Evolutionary conservation across 345 rosid genomes (phyloP).

Genomic region (Physaria fendleri): DNA sequence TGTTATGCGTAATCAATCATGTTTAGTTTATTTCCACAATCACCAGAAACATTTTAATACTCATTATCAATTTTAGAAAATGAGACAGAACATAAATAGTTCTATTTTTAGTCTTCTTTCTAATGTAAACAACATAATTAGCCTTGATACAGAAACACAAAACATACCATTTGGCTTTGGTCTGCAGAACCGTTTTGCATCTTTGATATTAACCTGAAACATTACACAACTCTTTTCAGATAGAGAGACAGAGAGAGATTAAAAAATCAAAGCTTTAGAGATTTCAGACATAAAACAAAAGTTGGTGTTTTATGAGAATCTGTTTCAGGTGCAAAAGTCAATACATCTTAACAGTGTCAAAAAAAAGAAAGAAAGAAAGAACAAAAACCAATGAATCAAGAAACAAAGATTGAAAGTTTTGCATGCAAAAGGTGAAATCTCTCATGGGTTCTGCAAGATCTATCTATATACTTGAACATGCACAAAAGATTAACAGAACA

Average conservation of each 20-base stretch:
- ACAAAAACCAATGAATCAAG: no score
- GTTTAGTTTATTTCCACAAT: neutral
- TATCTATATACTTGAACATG: slow-evolving; percentile 14
- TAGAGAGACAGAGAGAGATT: no score
- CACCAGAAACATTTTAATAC: neutral
- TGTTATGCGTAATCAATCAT: neutral
- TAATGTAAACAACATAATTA: neutral
- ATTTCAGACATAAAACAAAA: slow-evolving; percentile 1
- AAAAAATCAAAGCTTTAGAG: neutral
- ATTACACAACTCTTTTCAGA: neutral
- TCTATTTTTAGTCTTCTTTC: neutral
- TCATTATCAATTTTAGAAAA: neutral
- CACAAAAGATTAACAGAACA: neutral
- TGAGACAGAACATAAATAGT: neutral
- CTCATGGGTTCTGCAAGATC: slow-evolving; percentile 6
- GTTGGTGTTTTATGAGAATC: no score
- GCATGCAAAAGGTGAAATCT: neutral
- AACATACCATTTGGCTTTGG: slow-evolving; percentile 23
- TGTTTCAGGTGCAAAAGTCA: slow-evolving; percentile 4
- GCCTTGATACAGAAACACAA: neutral
- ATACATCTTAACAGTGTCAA: neutral
- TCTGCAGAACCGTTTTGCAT: slow-evolving; percentile 27
- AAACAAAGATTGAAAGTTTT: no score
- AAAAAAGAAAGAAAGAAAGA: neutral
- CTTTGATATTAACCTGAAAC: slow-evolving; percentile 13